Conservation (phyloP, 2,329 filamentous ascomycete genomes). For the Claviceps capensis region DNA sequence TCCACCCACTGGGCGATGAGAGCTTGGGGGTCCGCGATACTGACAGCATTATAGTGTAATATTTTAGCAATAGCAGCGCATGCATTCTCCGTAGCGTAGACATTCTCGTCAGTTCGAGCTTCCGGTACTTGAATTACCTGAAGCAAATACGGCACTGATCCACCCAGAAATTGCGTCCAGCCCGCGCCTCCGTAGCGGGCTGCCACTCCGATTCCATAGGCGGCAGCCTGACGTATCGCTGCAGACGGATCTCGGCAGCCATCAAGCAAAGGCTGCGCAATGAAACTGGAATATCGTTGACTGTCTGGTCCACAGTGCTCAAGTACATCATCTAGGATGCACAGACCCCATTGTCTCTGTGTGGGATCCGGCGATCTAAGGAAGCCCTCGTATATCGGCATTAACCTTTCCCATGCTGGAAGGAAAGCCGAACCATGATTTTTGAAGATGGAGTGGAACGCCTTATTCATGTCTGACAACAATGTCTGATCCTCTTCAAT, state of each 20-base stretch:
- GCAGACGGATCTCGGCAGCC: conserved; percentile 78
- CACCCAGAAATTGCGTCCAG: conserved; percentile 79
- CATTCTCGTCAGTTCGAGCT: conserved; percentile 78
- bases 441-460: conserved; percentile 98
- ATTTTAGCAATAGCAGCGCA: conserved; percentile 96
- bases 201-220: conserved; percentile 90
- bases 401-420: conserved; percentile 72
- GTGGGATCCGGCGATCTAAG: conserved; percentile 71
- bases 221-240: conserved; percentile 87
- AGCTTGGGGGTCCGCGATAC: conserved; percentile 62
- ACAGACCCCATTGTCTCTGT: conserved; percentile 96
- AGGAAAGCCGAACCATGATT: conserved; percentile 80
- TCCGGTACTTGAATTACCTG: conserved; percentile 69
- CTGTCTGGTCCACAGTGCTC: conserved; percentile 91
- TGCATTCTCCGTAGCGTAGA: conserved; percentile 95
- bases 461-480: conserved; percentile 99
- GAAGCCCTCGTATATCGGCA: conserved; percentile 76
- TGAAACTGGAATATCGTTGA: conserved; percentile 73
- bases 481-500: conserved; percentile 96
- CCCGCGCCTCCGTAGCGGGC: conserved; percentile 79
- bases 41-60: conserved; percentile 71
- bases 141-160: conserved; percentile 70
- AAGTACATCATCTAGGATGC: conserved; percentile 95
- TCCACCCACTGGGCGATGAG: conserved; percentile 78
- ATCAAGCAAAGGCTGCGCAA: conserved; percentile 72